phyloP scores from a whole-genome alignment of 164 flowering plant species.

The Berberis thunbergii region DNA sequence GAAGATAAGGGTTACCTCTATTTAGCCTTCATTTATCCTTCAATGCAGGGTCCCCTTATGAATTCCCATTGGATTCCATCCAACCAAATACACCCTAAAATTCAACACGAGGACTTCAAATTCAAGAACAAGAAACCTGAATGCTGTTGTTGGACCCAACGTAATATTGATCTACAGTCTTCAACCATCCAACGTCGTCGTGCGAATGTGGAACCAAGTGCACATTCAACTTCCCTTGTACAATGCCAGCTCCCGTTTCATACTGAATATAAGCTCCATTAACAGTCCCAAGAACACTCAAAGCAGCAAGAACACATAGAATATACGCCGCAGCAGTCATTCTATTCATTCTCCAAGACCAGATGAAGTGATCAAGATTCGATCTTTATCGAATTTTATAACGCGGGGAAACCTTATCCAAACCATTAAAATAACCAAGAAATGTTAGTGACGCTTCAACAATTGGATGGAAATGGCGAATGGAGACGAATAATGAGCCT shows the following conservation, averaged over 20 bases:
- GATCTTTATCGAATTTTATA: too few relatives aligned
- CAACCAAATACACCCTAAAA: too few relatives aligned
- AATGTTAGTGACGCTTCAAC: too few relatives aligned
- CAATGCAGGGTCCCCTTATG: too few relatives aligned
- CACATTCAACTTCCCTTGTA: constrained; percentile 59
- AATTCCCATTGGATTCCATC: too few relatives aligned
- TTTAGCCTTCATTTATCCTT: too few relatives aligned
- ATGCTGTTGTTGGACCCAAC: constrained; percentile 62
- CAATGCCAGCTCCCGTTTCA: constrained; percentile 41
- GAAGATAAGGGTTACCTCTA: too few relatives aligned
- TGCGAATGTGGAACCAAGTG: constrained; percentile 77
- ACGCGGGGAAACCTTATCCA: too few relatives aligned
- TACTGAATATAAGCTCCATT: constrained; percentile 26
- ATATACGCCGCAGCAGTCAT: neutral
- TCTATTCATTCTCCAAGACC: neutral
- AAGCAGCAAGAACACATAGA: constrained; percentile 4
- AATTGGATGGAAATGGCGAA: too few relatives aligned
- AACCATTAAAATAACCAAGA: too few relatives aligned
- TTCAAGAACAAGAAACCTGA: constrained; percentile 32
- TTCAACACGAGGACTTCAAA: neutral
- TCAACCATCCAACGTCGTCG: constrained; percentile 84
- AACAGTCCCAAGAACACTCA: constrained; percentile 9
- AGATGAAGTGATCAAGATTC: too few relatives aligned
- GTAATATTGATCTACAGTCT: constrained; percentile 77
- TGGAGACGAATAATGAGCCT: too few relatives aligned